Base-by-base conservation (phyloP, 2,329 filamentous ascomycete genomes). In the Didymella segeticola region DNA sequence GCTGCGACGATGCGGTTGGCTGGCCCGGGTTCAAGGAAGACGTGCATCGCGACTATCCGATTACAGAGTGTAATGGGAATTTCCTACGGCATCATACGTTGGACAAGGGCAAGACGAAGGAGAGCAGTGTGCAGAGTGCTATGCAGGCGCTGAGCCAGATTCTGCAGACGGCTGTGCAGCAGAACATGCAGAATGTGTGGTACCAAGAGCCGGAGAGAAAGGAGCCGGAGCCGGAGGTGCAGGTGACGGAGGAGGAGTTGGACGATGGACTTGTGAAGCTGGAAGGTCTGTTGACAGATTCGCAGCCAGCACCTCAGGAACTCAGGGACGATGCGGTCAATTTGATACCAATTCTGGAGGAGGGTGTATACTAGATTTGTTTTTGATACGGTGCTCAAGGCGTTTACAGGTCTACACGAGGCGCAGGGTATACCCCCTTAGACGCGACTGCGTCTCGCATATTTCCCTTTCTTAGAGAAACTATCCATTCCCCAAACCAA, bases 1-100 rank as follows among this genome's bases (percentile, higher is more conserved):
- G 63, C 6, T 75, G 73, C 56, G 65, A 72, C 43, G 72, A 75
- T 29, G 72, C 69, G 14, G 68, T 73, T 34, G 70, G 71, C 20
- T 73, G 59, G 43, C 71, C 70, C 1, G 64, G 64, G 30, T 66
- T 68, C 50, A 57, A 58, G 14, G 30, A 58, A 3, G 58, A 59
- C 26, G 33, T 41, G 20, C 26, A 57, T 15, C 26, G 19, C 8
- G 42, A 43, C 17, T 61, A 53, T 45, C 43, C 62, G 7, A 56
- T 58, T 12, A 57, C 55, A 8, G 60, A 70, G 37, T 71, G 69
- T 53, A 68, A 57, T 4, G 68, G 69, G 4, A 59, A 64, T 23
- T 71, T 72, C 34, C 34, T 72, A 22, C 53, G 67, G 2, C 68
- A 72, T 33, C 68, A 71, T 22, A 70, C 67, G 14, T 39, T 66